Evolutionary conservation across 768 basidiomycete genomes (phyloP), one percentile per base, ranked within the genome.

Genomic region (Pleurotus ostreatus): DNA sequence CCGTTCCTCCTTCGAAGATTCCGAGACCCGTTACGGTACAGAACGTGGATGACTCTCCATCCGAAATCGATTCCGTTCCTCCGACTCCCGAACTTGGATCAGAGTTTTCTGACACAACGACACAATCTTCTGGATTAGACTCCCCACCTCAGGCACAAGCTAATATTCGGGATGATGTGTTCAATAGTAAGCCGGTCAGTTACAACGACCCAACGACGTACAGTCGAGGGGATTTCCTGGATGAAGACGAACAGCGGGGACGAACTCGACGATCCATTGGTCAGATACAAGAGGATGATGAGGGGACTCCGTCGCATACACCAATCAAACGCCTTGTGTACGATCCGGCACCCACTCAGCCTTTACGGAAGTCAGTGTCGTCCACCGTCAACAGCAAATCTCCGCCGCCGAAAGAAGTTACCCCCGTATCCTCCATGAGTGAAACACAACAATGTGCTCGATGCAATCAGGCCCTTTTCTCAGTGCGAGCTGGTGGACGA

Each of bases 391-490:
- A 58, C 47, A 41, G 51, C 39, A 23, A 53, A 22, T 11, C 38
- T 23, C 25, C 39, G 7, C n/a, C 39, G 18, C 9, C 38, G 12
- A 7, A n/a, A 9, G 30, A 37, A n/a, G 54, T 61, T 6, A 57
- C 71, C n/a, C 59, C 69, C 3, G 62, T 74, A 11, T 51, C 75
- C 38, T 70, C 78, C 38, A 74, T 78, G 11, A 72, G 68, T 15
- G 51, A 53, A 13, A 30, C n/a, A 20, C 38, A 53, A n/a, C 41
- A 34, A 13, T 93, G 91, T 61, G 77, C 78, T 37, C 82, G 78
- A 63, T 93, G 91, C 61, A 69, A 68, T 11, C 73, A 74, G 9
- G 73, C 77, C 4, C 74, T 92, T 49, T 86, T 89, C 65, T 78
- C 76, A 43, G 69, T 77, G 3, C 75, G 73, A 23, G 79, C 80